Evolutionary conservation across 2,329 filamentous ascomycete species (phyloP).

Genomic region (Monosporascus sp.): DNA sequence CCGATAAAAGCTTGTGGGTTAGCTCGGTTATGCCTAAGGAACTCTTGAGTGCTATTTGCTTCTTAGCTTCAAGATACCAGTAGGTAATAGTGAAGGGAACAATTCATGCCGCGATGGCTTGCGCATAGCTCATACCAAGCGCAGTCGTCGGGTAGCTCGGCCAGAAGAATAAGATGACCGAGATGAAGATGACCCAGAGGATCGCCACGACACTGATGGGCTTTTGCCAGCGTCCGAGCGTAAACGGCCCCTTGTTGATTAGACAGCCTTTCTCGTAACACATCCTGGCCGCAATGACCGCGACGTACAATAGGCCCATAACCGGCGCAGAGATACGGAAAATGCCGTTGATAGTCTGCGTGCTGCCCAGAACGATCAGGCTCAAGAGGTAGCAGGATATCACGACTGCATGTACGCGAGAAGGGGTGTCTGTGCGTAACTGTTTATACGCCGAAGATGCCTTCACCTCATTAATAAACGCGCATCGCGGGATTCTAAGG

Average conservation of each 20-base stretch:
- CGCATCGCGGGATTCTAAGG: neutral
- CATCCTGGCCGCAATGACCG: slow-evolving; percentile 54
- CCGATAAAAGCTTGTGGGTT: too few relatives aligned
- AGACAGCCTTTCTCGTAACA: slow-evolving; percentile 46
- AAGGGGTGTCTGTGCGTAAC: slow-evolving; percentile 51
- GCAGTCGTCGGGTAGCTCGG: slow-evolving; percentile 39
- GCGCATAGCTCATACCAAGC: slow-evolving; percentile 40
- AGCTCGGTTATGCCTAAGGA: too few relatives aligned
- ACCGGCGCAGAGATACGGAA: slow-evolving; percentile 49
- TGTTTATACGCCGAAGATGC: slow-evolving; percentile 39
- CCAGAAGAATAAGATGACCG: slow-evolving; percentile 37
- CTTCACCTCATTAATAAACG: neutral
- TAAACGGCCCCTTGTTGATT: slow-evolving; percentile 54
- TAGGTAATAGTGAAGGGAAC: slow-evolving; percentile 43
- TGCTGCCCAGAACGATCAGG: slow-evolving; percentile 46
- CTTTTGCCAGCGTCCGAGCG: slow-evolving; percentile 49
- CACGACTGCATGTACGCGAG: slow-evolving; percentile 60
- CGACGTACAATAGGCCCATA: slow-evolving; percentile 49
- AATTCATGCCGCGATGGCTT: slow-evolving; percentile 27
- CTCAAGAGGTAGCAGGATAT: slow-evolving; percentile 48
- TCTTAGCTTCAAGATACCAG: slow-evolving; percentile 31
- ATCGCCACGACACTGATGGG: slow-evolving; percentile 51
- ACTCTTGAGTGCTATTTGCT: neutral
- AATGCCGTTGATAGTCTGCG: slow-evolving; percentile 45
- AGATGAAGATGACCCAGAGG: slow-evolving; percentile 54